Evolutionary conservation across 2,329 filamentous ascomycete species (phyloP), one percentile per base, ranked within the genome.

Genomic region (Sporothrix mexicana): DNA sequence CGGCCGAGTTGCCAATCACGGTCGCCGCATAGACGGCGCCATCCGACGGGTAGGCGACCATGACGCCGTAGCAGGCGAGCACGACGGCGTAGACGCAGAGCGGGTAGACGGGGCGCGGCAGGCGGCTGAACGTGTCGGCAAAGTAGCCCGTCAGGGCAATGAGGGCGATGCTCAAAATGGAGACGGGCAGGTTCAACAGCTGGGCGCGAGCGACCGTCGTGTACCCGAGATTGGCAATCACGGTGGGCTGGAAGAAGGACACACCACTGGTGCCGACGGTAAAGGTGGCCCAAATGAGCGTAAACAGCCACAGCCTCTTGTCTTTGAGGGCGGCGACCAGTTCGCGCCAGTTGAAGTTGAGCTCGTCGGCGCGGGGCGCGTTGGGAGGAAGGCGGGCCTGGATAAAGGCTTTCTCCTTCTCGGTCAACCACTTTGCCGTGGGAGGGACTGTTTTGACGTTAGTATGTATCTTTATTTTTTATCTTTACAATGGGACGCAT

Each of bases 321-420:
- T 85, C 82, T 70, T 82, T 84, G 6, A 85, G 76, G 0, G 81
- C 79, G 2, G 76, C 74, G 4, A 81, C 72, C 25, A 84, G 79
- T 74, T 85, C 83, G 7, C 77, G 76, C 67, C 80, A 75, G 25
- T 80, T 80, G 73, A 85, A 85, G 74, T 84, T 79, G 23, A 79
- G 67, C 73, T 85, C 84, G 5, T 76, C 78, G 8, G 82, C 80
- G 1, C 82, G 78, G 0, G 84, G 84, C 0, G 84, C 79, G 73
- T 85, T 85, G 2, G 78, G 73, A 1, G 84, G 83, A 0, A 85
- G 80, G 17, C 84, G 80, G 15, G 83, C 83, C 76, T 86, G 83
- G 20, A 86, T 80, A 74, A 86, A 87, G 5, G 80, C 81, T 74
- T 85, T 85, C 66, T 87, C 85, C 59, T 77, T 82, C 3, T 83